Base-by-base conservation (phyloP, 2,329 filamentous ascomycete genomes). In the Alternaria conjuncta region DNA sequence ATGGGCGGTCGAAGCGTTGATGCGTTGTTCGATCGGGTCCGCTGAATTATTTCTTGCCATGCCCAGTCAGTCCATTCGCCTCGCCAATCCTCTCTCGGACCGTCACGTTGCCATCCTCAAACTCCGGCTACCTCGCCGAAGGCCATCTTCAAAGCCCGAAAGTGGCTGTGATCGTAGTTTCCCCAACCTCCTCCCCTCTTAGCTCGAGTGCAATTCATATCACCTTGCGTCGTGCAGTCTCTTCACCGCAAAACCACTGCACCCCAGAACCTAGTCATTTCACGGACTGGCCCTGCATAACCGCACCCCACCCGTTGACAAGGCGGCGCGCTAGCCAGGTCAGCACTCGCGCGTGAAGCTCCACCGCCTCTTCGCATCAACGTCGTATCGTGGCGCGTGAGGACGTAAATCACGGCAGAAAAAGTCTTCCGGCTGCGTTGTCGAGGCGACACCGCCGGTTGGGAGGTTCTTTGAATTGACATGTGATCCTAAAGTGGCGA, bases 11-110 rank as follows among this genome's bases (percentile, higher is more conserved):
- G 44, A 47, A 53, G 62, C 62, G 62, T 62, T 62, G 62, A 59
- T 62, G 60, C 60, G 55, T 62, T 62, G 60, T 62, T 61, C 60
- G 43, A 57, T 50, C 55, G 60, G 55, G 41, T 56, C 26, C 47
- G 43, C 60, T 28, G 26, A 50, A 59, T 53, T 21, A 18, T 30
- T 58, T 61, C 54, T 57, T 53, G 49, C 49, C 49, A 30, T 53
- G 49, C 49, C 49, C 49, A 53, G 30, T 53, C 49, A 25, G 36
- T 41, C 36, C 43, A 41, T 54, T 59, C 60, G 47, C 53, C 60
- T 62, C 55, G 60, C 60, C 55, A 50, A 51, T 49, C 30, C 25
- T 51, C 55, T 25, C 44, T 51, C 49, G 49, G 49, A 36, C 49
- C 49, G 49, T 51, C 49, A 9, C 30, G 18, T 23, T 51, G 4